Percentiles rank a stretch among this genome's conserved stretches.
Evolutionary conservation across 345 rosid genomes (phyloP).

Genomic region (Eucalyptus tenuipes): DNA sequence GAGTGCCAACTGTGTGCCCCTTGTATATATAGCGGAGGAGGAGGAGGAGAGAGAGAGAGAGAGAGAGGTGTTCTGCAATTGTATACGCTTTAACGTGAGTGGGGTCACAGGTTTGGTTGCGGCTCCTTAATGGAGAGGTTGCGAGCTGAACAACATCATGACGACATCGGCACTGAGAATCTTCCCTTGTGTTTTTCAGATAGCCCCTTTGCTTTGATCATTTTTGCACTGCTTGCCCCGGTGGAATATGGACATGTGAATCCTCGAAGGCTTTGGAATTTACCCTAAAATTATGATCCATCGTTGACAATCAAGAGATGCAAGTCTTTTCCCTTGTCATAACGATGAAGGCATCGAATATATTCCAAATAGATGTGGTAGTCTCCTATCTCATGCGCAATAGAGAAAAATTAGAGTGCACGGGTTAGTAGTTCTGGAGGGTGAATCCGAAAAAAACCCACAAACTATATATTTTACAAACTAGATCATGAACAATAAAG

Average conservation of each 20-base stretch:
- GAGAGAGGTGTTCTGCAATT: not conserved
- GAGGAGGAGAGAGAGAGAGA: not conserved
- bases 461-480: not conserved
- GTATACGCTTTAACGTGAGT: not conserved
- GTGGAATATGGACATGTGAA: not conserved
- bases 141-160: not conserved
- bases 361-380: not conserved
- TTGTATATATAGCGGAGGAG: not conserved
- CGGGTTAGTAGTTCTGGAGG: not conserved
- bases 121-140: not conserved
- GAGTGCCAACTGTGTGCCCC: not conserved
- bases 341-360: not conserved
- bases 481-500: not conserved
- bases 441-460: not conserved
- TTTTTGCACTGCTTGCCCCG: not conserved
- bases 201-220: not conserved
- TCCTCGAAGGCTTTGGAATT: not conserved
- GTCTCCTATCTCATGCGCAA: not conserved
- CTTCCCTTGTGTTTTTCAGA: not conserved
- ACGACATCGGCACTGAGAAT: not conserved
- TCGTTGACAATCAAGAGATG: not conserved
- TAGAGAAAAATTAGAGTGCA: not conserved
- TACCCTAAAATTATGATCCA: not conserved
- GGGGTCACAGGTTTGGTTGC: not conserved
- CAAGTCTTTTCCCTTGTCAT: not conserved